phyloP scores from a whole-genome alignment of 495 filamentous ascomycete species.

The Pyrenula massariospora region DNA sequence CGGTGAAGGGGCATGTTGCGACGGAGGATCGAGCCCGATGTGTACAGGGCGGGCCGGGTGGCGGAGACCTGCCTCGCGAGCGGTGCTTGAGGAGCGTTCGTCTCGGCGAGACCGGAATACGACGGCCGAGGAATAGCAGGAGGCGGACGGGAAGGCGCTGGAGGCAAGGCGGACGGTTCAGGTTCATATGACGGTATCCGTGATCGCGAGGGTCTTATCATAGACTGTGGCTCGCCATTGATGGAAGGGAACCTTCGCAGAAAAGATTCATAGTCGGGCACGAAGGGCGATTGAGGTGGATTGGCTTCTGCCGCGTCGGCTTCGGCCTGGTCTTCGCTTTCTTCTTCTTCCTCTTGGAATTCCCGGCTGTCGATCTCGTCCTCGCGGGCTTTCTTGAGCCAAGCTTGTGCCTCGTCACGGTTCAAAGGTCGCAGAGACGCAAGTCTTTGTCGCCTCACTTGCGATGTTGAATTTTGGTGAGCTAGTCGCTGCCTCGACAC shows the following conservation, averaged over 20 bases:
- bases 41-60: constrained; percentile 33
- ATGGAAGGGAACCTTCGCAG: constrained; percentile 69
- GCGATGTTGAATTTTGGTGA: constrained; percentile 32
- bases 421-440: constrained; percentile 49
- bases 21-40: constrained; percentile 25
- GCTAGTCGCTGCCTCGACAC: constrained; percentile 40
- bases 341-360: constrained; percentile 26
- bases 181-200: constrained; percentile 12
- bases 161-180: constrained; percentile 25
- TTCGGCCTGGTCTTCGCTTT: constrained; percentile 25
- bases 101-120: constrained; percentile 79
- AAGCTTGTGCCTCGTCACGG: constrained; percentile 46
- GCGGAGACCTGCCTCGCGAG: constrained; percentile 31
- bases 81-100: constrained; percentile 40
- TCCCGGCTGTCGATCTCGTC: constrained; percentile 37
- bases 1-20: constrained; percentile 41
- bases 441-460: constrained; percentile 42
- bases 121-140: constrained; percentile 76
- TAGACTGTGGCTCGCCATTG: constrained; percentile 62
- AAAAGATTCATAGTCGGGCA: constrained; percentile 61
- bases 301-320: constrained; percentile 18
- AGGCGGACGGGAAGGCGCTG: constrained; percentile 52
- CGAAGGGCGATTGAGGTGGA: constrained; percentile 28
- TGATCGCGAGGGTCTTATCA: constrained; percentile 35
- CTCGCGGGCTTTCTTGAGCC: constrained; percentile 46